phyloP scores from a whole-genome alignment of 306 rosid species.

The Casuarina glauca region DNA sequence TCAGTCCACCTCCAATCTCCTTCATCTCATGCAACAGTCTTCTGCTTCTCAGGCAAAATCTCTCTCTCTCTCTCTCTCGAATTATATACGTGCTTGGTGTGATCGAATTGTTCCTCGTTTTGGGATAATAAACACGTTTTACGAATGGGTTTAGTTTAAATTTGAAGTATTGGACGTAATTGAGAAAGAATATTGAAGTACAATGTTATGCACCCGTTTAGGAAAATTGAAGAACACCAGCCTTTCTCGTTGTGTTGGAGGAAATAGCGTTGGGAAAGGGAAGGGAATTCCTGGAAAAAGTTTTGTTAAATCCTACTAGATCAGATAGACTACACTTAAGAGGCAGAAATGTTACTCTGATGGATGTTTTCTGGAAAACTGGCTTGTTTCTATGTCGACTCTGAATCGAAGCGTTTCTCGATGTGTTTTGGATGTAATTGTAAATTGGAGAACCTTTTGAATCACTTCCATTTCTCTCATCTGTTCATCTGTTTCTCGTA shows the following conservation, averaged over 20 bases:
- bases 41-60: conserved; percentile 64
- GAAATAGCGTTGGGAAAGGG: neutral
- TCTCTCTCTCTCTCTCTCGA: neutral
- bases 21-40: conserved; percentile 82
- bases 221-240: neutral
- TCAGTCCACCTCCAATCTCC: conserved; percentile 80
- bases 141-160: neutral
- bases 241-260: neutral
- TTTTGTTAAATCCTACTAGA: neutral
- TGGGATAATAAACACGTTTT: neutral
- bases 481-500: neutral
- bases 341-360: no score
- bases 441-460: neutral
- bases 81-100: neutral
- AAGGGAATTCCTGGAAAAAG: neutral
- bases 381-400: neutral
- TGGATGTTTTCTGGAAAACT: no score
- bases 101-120: neutral
- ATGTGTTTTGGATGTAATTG: neutral
- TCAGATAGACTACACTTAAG: neutral
- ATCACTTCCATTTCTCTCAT: neutral
- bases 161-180: neutral
- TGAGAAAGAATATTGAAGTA: neutral
- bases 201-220: neutral
- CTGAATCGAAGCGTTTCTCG: neutral